Base-by-base conservation (phyloP, 352 stramenopile genomes). In the Globisporangium carolinianum region DNA sequence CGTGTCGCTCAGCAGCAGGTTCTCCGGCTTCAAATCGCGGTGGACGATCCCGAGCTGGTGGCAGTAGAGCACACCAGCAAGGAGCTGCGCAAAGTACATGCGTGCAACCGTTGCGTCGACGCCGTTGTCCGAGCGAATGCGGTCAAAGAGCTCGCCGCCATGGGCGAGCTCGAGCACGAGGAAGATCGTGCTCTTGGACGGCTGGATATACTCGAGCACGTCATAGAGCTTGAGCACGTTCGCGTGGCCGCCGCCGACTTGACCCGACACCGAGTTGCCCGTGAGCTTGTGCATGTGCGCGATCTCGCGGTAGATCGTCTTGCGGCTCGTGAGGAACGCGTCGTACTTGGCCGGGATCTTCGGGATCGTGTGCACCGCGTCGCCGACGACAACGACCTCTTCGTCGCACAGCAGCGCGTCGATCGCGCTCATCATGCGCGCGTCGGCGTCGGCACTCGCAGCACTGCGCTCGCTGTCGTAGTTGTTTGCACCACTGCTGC, bases 11-110 rank as follows among this genome's bases (percentile, higher is more conserved):
- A 87, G 77, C 7, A 98, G 70, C 53, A 98, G 66, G 67, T 98
- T 98, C 62, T 98, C 95, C 17, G 95, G 95, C 67, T 98, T 98
- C 9, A 98, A 68, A 69, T 98, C 96, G 11, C 96, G 82, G 67
- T 98, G 96, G 47, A 90, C 97, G 35, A 98, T 82, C 0, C 91
- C 90, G 3, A 80, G 87, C 11, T 73, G 63, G 61, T 98, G 92
- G 63, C 87, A 98, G 67, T 96, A 96, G 5, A 85, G 75, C 3
- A 97, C 83, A 0, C 91, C 91, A 0, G 73, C 86, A 54, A 96
- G 78, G 18, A 98, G 77, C 60, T 98, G 91, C 50, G 66, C 63
- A 62, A 97, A 97, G 73, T 96, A 98, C 24, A 73, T 48, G 1
- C 84, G 71, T 63, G 96, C 97, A 2, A 80, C 85, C 18, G 76